These are phyloP conservation scores for Pyrenophora seminiperda DNA, from an alignment of 2,329 filamentous ascomycete genomes.

Conservation along the genomic window DNA sequence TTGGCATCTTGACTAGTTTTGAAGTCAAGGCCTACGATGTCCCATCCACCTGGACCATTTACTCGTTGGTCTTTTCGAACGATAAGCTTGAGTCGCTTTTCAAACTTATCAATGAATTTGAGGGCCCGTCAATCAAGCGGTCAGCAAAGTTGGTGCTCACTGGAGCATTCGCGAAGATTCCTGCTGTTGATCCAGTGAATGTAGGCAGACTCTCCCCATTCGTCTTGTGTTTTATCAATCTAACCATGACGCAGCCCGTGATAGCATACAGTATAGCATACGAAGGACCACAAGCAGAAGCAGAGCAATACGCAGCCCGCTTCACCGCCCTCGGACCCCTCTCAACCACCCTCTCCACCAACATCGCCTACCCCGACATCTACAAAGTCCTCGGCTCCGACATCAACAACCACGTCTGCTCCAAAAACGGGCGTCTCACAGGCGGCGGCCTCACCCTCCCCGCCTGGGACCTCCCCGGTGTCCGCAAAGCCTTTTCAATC, in stretches of 20 bases:
- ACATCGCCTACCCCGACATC: slow-evolving; percentile 22
- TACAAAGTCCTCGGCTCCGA: slow-evolving; percentile 25
- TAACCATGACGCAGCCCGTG: slow-evolving; percentile 13
- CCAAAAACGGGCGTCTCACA: slow-evolving; percentile 15
- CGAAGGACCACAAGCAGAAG: slow-evolving; percentile 22
- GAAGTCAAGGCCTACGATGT: slow-evolving; percentile 31
- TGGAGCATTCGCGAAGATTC: slow-evolving; percentile 17
- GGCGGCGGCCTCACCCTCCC: slow-evolving; percentile 25
- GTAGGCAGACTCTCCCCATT: slow-evolving; percentile 3
- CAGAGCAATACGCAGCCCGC: slow-evolving; percentile 17
- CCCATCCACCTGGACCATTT: slow-evolving; percentile 20
- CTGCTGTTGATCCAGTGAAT: slow-evolving; percentile 20
- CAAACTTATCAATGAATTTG: slow-evolving; percentile 35
- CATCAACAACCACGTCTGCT: slow-evolving; percentile 17
- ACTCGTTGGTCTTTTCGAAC: slow-evolving; percentile 17
- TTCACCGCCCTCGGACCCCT: slow-evolving; percentile 25
- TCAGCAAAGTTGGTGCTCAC: slow-evolving; percentile 17
- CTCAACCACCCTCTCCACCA: slow-evolving; percentile 1
- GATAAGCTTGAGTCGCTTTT: slow-evolving; percentile 41
- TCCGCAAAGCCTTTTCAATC: slow-evolving; percentile 23
- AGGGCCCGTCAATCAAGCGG: slow-evolving; percentile 2
- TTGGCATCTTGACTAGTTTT: slow-evolving; percentile 48
- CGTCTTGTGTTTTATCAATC: neutral
- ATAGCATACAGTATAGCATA: slow-evolving; percentile 25
- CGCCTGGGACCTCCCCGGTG: slow-evolving; percentile 20